Percentiles rank a stretch among this genome's conserved stretches.
phyloP scores from a whole-genome alignment of 1,284 basidiomycete genomes.

The Grifola frondosa region DNA sequence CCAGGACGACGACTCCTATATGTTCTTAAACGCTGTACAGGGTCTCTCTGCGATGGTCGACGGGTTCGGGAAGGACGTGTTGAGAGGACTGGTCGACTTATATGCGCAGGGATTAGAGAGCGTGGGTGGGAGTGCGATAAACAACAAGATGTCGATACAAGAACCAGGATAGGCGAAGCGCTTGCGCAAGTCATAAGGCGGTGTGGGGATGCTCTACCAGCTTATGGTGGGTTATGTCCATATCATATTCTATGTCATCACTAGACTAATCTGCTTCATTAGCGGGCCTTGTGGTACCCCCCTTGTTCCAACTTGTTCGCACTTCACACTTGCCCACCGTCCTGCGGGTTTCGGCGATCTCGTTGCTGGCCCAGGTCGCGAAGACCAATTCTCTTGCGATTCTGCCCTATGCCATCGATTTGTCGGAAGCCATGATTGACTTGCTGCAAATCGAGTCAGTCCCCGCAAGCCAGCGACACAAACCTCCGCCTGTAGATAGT shows the following conservation, averaged over 20 bases:
- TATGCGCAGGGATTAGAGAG: slow-evolving; percentile 60
- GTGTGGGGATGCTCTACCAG: slow-evolving; percentile 68
- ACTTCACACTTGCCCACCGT: slow-evolving; percentile 62
- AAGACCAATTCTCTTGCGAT: slow-evolving; percentile 64
- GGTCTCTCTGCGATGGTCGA: slow-evolving; percentile 85
- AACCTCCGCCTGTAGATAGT: no score
- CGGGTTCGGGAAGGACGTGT: slow-evolving; percentile 71
- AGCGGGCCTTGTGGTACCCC: slow-evolving; percentile 76
- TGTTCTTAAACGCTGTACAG: slow-evolving; percentile 92
- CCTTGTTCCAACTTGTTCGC: slow-evolving; percentile 62
- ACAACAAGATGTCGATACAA: slow-evolving; percentile 72
- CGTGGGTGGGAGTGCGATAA: slow-evolving; percentile 45
- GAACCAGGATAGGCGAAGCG: slow-evolving; percentile 87
- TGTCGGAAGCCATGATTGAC: slow-evolving; percentile 71
- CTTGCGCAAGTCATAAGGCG: slow-evolving; percentile 77
- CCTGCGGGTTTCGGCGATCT: slow-evolving; percentile 80
- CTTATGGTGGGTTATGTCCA: slow-evolving; percentile 56
- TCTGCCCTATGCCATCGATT: slow-evolving; percentile 59
- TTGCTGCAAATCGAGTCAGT: slow-evolving; percentile 76
- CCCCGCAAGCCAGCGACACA: slow-evolving; percentile 22
- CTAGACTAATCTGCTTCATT: slow-evolving; percentile 5
- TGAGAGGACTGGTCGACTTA: slow-evolving; percentile 61
- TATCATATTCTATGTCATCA: background rate
- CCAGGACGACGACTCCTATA: slow-evolving; percentile 92
- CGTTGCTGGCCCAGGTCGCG: slow-evolving; percentile 74